Percentiles rank a stretch among this genome's conserved stretches.
Evolutionary conservation across 1,284 basidiomycete genomes (phyloP).

Genomic region (Sanghuangporus baumii): DNA sequence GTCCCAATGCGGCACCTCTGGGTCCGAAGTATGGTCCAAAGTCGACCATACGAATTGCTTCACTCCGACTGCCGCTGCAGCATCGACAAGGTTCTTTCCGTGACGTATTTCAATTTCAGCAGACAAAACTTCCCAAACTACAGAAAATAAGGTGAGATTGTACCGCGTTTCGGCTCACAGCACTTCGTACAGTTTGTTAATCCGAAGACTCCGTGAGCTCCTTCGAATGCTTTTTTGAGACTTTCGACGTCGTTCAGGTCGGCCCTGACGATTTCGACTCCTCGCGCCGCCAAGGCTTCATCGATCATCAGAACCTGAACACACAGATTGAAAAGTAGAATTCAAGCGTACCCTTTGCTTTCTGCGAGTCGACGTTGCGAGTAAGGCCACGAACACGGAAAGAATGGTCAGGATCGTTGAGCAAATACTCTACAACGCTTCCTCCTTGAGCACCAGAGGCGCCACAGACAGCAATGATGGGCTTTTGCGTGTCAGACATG

Average conservation of each 20-base stretch:
- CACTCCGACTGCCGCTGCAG: constrained; percentile 24
- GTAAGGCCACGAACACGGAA: constrained; percentile 20
- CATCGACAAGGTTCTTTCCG: constrained; percentile 27
- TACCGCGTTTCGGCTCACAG: background rate
- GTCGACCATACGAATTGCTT: constrained; percentile 27
- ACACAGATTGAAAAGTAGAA: background rate
- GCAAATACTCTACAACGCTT: constrained; percentile 13
- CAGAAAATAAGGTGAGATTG: background rate
- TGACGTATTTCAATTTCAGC: constrained; percentile 21
- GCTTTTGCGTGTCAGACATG: constrained; percentile 6
- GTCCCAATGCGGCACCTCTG: constrained; percentile 24
- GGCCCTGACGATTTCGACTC: constrained; percentile 24
- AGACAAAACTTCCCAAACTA: constrained; percentile 19
- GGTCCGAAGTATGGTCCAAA: constrained; percentile 17
- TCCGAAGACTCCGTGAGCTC: constrained; percentile 27
- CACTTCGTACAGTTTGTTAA: constrained; percentile 26
- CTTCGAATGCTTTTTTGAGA: constrained; percentile 22
- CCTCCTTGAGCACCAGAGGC: constrained; percentile 18
- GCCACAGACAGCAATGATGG: constrained; percentile 16
- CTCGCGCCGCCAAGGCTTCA: constrained; percentile 18
- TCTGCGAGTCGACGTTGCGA: constrained; percentile 17
- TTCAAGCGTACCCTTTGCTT: constrained; percentile 16
- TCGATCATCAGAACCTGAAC: background rate
- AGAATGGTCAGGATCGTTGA: constrained; percentile 12
- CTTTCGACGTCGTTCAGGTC: constrained; percentile 20